Evolutionary conservation across 345 rosid genomes (phyloP), one percentile per base, ranked within the genome.

Genomic region (Brassica cretica): DNA sequence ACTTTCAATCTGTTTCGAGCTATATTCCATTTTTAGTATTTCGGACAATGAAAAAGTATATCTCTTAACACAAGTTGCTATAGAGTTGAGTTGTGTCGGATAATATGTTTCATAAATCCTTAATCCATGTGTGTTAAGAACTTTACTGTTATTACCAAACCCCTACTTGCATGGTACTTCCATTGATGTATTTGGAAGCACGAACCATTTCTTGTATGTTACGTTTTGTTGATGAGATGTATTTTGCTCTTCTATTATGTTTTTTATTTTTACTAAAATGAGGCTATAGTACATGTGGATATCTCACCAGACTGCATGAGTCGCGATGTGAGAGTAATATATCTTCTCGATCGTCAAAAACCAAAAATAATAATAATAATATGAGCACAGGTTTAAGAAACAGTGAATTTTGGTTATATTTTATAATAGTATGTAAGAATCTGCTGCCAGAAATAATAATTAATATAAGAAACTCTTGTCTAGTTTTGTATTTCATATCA

Each of bases 1-100:
- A 56, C 41, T 49, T 73, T 29, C 29, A 16, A 3, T 62, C 19
- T 7, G 41, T 72, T 72, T 60, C 75, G 15, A 60, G 41, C 29
- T n/a, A 60, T 60, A 60, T 24, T 59, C 64, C 64, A 10, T 21
- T 58, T 58, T 41, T 46, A 59, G 32, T 59, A 24, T 19, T 19
- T 9, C 4, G 63, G 63, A 59, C 64, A 59, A 59, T 24, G 11
- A 24, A 59, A 59, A 59, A 59, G 64, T 60, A 24, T 21, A 59
- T 58, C 6, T 58, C 29, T 58, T 46, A 58, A 5, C 62, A 58
- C 25, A 58, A 8, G 27, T 21, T 58, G 29, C 12, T 58, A 58
- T 9, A 9, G 29, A 21, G 29, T 21, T 58, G 5, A 10, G 19
- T 59, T 59, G 64, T 59, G 32, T 59, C 64, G 8, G 64, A 59